Conservation (phyloP, 176 grass and related monocot genomes). For the Calamus simplicifolius region DNA sequence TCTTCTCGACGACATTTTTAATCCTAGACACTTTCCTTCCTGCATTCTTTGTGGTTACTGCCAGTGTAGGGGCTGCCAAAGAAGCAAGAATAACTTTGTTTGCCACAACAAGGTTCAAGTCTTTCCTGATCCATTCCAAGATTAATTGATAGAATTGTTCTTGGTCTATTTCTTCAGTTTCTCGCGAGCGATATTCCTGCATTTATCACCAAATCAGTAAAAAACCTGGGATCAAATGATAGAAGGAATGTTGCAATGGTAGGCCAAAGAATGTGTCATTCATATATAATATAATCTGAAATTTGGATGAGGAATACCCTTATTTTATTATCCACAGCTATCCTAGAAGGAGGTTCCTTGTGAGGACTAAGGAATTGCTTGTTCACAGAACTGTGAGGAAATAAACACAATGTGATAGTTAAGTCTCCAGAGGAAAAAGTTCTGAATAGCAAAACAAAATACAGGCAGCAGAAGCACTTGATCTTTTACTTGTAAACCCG, state of each 20-base stretch:
- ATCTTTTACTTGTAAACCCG: constrained; percentile 62
- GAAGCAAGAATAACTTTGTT: constrained; percentile 51
- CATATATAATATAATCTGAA: neutral
- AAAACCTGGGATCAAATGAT: neutral
- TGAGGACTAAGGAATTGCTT: constrained; percentile 52
- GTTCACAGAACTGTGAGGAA: constrained; percentile 49
- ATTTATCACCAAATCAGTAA: neutral
- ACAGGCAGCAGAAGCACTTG: too few relatives aligned
- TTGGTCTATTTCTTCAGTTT: constrained; percentile 1
- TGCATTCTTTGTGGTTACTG: constrained; percentile 39
- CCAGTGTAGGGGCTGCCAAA: constrained; percentile 44
- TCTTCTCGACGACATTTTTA: constrained; percentile 40
- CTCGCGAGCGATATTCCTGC: constrained; percentile 8
- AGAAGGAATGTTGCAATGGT: neutral
- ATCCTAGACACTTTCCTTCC: constrained; percentile 37
- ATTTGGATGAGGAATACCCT: constrained; percentile 15
- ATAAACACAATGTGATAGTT: neutral
- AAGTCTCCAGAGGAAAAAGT: neutral
- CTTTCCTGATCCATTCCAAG: constrained; percentile 45
- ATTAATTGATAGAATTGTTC: constrained; percentile 42
- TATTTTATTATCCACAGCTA: constrained; percentile 1
- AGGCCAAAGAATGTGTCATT: neutral
- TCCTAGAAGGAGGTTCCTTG: constrained; percentile 52
- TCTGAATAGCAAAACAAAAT: neutral
- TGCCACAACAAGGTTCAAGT: constrained; percentile 35